Evolutionary conservation across 768 basidiomycete genomes (phyloP).

Genomic region (Serendipita sp.): DNA sequence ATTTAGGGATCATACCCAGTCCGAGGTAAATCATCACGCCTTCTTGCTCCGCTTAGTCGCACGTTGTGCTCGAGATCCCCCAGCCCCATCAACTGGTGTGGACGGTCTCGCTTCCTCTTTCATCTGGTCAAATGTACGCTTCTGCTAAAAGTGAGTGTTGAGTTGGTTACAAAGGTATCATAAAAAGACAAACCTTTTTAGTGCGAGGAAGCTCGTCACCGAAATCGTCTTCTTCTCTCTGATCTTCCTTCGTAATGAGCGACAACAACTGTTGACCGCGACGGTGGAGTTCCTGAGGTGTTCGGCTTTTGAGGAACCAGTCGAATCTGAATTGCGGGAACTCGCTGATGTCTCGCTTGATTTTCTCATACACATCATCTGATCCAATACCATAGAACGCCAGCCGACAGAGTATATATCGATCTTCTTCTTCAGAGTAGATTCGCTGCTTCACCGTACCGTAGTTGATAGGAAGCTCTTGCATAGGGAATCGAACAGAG

Average conservation of each 20-base stretch:
- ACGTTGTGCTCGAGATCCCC: not conserved
- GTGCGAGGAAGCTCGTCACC: slow-evolving; percentile 50
- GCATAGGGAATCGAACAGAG: slow-evolving; percentile 81
- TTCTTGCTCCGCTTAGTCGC: slow-evolving; percentile 1
- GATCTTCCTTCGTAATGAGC: slow-evolving; percentile 85
- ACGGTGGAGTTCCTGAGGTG: slow-evolving; percentile 73
- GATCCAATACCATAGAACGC: slow-evolving; percentile 78
- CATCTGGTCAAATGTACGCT: slow-evolving; percentile 9
- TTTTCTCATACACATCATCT: slow-evolving; percentile 84
- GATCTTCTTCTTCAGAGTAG: slow-evolving; percentile 92
- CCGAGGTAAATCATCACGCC: not conserved
- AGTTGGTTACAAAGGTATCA: not conserved
- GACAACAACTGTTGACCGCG: slow-evolving; percentile 73
- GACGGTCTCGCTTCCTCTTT: not conserved
- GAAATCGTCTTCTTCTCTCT: slow-evolving; percentile 34
- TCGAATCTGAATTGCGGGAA: slow-evolving; percentile 96
- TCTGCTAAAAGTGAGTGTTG: not conserved
- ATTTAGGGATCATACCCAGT: not conserved
- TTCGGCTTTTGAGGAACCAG: slow-evolving; percentile 95
- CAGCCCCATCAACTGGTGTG: not conserved
- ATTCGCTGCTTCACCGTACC: slow-evolving; percentile 93
- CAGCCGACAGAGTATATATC: slow-evolving; percentile 81
- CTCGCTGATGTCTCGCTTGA: slow-evolving; percentile 92
- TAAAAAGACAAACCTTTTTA: not conserved
- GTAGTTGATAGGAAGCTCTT: slow-evolving; percentile 90